These are phyloP conservation scores for Pterocarpus macrocarpus DNA, from an alignment of 306 rosid genomes.

Conservation along the genomic window DNA sequence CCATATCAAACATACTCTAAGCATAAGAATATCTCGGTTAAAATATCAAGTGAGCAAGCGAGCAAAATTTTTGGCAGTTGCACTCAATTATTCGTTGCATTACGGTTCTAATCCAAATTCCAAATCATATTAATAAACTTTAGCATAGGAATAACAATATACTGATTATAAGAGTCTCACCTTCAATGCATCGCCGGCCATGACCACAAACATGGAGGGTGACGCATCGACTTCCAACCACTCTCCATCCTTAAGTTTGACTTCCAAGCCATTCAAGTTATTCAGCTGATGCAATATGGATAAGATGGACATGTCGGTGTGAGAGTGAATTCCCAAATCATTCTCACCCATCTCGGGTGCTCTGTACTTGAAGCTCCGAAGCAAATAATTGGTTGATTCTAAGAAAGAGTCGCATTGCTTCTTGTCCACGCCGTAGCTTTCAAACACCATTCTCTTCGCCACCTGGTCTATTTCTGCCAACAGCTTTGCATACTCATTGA, in stretches of 20 bases:
- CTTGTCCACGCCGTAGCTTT: constrained; percentile 35
- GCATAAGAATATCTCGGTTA: too few relatives aligned
- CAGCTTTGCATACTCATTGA: constrained; percentile 21
- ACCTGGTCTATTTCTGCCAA: constrained; percentile 25
- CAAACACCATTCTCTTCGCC: constrained; percentile 39
- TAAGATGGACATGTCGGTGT: constrained; percentile 22
- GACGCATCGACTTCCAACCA: constrained; percentile 35
- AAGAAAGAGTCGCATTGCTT: neutral
- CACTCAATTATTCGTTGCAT: neutral
- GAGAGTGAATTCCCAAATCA: constrained; percentile 37
- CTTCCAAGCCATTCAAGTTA: constrained; percentile 25
- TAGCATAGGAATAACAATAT: too few relatives aligned
- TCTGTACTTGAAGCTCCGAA: constrained; percentile 40
- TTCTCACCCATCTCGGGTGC: constrained; percentile 24
- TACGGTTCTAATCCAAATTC: too few relatives aligned
- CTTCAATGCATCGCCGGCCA: constrained; percentile 48
- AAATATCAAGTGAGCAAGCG: too few relatives aligned
- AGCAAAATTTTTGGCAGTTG: too few relatives aligned
- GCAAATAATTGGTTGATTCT: constrained; percentile 26
- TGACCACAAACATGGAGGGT: constrained; percentile 25
- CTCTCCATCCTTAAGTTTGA: constrained; percentile 37
- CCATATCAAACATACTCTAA: too few relatives aligned
- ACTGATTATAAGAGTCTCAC: neutral
- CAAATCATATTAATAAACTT: too few relatives aligned
- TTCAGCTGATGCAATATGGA: constrained; percentile 39